These are phyloP conservation scores for Dillenia suffruticosa DNA, from an alignment of 164 flowering plant species.

Conservation along the genomic window DNA sequence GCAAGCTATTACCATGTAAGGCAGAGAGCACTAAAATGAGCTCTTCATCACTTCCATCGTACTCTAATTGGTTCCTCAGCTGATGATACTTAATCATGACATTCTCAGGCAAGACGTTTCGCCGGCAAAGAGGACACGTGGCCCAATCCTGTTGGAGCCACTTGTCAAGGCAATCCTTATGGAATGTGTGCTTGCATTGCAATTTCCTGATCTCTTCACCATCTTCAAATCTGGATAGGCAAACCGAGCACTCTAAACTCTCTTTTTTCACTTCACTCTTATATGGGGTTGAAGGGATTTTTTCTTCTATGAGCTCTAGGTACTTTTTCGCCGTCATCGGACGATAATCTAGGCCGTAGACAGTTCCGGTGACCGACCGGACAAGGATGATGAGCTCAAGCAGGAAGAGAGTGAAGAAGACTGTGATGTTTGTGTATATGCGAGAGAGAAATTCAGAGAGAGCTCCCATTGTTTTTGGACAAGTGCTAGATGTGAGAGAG, in stretches of 20 bases:
- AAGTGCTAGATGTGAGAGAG: no score
- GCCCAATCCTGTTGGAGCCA: constrained; percentile 37
- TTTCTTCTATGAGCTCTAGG: constrained; percentile 29
- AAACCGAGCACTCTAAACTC: constrained; percentile 32
- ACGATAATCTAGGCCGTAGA: neutral
- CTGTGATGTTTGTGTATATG: constrained; percentile 25
- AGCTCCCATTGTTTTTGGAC: constrained; percentile 14
- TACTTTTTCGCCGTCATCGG: constrained; percentile 11
- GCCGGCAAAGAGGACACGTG: constrained; percentile 48
- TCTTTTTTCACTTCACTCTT: neutral
- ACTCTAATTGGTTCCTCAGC: constrained; percentile 12
- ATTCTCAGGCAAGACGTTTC: constrained; percentile 26
- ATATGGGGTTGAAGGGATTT: constrained; percentile 25
- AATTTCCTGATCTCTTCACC: constrained; percentile 40
- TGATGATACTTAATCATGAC: constrained; percentile 9
- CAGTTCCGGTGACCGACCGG: constrained; percentile 10
- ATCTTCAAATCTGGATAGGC: constrained; percentile 36
- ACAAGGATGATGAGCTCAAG: constrained; percentile 22
- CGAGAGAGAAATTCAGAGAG: constrained; percentile 26
- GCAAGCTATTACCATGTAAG: constrained; percentile 22
- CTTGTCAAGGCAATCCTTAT: constrained; percentile 40
- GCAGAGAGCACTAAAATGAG: constrained; percentile 25
- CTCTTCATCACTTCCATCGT: constrained; percentile 32
- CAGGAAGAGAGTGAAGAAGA: constrained; percentile 29
- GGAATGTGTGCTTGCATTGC: constrained; percentile 43